Percentiles rank a stretch among this genome's conserved stretches.
Evolutionary conservation across 805 yeast genomes (phyloP).

Genomic region (Candida ficus): DNA sequence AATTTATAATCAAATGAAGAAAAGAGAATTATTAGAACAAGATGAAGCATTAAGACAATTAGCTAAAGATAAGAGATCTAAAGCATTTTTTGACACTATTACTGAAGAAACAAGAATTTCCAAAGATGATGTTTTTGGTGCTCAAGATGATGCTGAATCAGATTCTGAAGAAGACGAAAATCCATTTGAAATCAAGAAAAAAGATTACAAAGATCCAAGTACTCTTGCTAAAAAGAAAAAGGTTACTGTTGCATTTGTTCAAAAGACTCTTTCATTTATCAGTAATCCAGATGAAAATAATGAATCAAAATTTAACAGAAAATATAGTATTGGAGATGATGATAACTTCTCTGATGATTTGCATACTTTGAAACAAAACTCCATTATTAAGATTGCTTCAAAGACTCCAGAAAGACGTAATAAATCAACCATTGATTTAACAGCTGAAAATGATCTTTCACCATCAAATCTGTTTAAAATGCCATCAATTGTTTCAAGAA

Average conservation of each 20-base stretch:
- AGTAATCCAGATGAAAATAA: slow-evolving; percentile 26
- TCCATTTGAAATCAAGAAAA: slow-evolving; percentile 26
- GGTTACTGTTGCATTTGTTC: slow-evolving; percentile 51
- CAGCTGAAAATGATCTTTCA: slow-evolving; percentile 14
- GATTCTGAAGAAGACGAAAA: slow-evolving; percentile 25
- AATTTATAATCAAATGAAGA: slow-evolving; percentile 21
- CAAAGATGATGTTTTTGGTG: slow-evolving; percentile 28
- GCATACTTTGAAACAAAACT: slow-evolving; percentile 39
- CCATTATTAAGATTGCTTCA: slow-evolving; percentile 29
- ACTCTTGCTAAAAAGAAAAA: slow-evolving; percentile 28
- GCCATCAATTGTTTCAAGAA: slow-evolving; percentile 38
- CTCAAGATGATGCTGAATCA: slow-evolving; percentile 23
- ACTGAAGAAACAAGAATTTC: slow-evolving; percentile 40
- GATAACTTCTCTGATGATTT: slow-evolving; percentile 41
- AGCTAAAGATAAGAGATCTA: slow-evolving; percentile 49
- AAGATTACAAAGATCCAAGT: slow-evolving; percentile 19
- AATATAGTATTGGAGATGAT: slow-evolving; percentile 19
- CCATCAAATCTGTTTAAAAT: slow-evolving; percentile 22
- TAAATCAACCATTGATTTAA: slow-evolving; percentile 15
- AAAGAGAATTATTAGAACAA: slow-evolving; percentile 42
- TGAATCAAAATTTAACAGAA: slow-evolving; percentile 22
- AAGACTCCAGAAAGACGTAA: slow-evolving; percentile 22
- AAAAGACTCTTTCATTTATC: slow-evolving; percentile 50
- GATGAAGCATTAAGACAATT: slow-evolving; percentile 43
- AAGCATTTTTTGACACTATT: slow-evolving; percentile 64